Evolutionary conservation across 768 basidiomycete species (phyloP).

Genomic region (Mycena indigotica): DNA sequence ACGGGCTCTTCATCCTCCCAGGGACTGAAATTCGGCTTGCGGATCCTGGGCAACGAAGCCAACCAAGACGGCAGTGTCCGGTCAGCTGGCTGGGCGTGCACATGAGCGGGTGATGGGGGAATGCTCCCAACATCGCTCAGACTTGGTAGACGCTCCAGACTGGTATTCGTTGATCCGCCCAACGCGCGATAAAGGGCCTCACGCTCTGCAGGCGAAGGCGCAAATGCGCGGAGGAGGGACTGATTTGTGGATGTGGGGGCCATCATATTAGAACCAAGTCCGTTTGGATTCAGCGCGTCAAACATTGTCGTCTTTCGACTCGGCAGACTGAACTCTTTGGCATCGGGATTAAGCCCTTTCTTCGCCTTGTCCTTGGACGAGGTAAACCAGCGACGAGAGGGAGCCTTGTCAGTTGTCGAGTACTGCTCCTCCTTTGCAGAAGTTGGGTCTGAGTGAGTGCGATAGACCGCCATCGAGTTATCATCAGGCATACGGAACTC

Average conservation of each 20-base stretch:
- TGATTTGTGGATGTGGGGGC: constrained; percentile 46
- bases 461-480: constrained; percentile 32
- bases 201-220: constrained; percentile 85
- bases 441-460: constrained; percentile 39
- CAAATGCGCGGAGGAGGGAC: constrained; percentile 76
- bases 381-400: constrained; percentile 48
- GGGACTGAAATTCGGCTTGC: constrained; percentile 77
- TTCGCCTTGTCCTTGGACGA: constrained; percentile 50
- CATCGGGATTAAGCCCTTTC: constrained; percentile 82
- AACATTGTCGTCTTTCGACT: constrained; percentile 24
- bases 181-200: constrained; percentile 81
- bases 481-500: constrained; percentile 26
- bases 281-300: constrained; percentile 65
- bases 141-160: constrained; percentile 77
- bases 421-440: constrained; percentile 21
- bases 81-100: constrained; percentile 65
- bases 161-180: constrained; percentile 71
- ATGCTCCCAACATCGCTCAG: constrained; percentile 75
- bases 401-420: constrained; percentile 30
- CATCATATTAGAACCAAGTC: constrained; percentile 41
- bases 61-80: neutral
- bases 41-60: constrained; percentile 50
- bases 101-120: constrained; percentile 64
- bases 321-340: constrained; percentile 75
- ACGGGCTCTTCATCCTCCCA: constrained; percentile 74